Percentiles rank a stretch among this genome's conserved stretches.
Conservation (phyloP, 768 basidiomycete genomes). For the Phlebiopsis gigantea region DNA sequence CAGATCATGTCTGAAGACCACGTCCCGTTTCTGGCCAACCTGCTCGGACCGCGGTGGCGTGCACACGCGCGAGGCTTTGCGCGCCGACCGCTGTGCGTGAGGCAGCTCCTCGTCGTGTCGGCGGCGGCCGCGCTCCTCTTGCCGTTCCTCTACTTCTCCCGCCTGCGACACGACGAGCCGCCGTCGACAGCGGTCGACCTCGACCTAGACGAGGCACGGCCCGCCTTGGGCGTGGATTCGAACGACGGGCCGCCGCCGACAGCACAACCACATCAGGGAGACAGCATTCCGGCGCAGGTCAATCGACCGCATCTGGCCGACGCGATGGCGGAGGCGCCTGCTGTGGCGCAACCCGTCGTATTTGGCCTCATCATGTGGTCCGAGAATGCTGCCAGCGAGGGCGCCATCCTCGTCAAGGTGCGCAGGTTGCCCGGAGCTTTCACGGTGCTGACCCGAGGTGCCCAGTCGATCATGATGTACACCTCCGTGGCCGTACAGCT, state of each 20-base stretch:
- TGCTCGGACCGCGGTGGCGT: not conserved
- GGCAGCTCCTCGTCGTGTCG: not conserved
- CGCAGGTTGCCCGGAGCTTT: not conserved
- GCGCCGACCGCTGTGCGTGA: not conserved
- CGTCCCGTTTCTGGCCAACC: not conserved
- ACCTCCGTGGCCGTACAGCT: conserved; percentile 16
- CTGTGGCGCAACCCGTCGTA: conserved; percentile 24
- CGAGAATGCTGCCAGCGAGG: conserved; percentile 36
- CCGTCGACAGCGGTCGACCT: too few species aligned
- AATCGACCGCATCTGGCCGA: not conserved
- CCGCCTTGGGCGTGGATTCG: too few species aligned
- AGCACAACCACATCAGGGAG: too few species aligned
- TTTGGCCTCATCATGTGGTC: conserved; percentile 43
- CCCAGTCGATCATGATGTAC: conserved; percentile 22
- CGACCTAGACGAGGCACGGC: too few species aligned
- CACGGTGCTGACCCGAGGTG: not conserved
- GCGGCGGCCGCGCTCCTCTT: not conserved
- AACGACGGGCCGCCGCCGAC: too few species aligned
- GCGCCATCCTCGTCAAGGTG: conserved; percentile 39
- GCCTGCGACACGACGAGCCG: not conserved
- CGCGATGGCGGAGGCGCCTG: not conserved
- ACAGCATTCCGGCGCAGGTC: not conserved
- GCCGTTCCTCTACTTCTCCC: not conserved
- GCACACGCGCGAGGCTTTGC: not conserved
- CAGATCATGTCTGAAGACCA: not conserved